phyloP scores from a whole-genome alignment of 345 rosid species.

The Lumnitzera racemosa region DNA sequence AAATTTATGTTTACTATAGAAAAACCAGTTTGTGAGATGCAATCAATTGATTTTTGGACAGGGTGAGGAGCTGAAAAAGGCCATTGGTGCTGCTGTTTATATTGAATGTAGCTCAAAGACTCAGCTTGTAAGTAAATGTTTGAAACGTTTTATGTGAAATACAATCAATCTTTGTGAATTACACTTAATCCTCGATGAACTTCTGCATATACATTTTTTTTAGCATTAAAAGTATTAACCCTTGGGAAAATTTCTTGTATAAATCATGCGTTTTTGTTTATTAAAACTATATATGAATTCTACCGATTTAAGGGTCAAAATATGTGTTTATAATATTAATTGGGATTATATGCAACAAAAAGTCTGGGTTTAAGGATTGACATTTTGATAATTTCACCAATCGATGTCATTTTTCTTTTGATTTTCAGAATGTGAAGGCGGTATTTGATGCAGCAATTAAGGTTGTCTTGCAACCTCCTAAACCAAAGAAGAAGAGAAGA shows the following conservation, averaged over 20 bases:
- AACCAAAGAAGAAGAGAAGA: conserved; percentile 31
- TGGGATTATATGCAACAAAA: too few relatives aligned
- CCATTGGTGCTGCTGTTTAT: conserved; percentile 43
- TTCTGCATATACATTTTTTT: too few relatives aligned
- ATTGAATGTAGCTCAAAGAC: conserved; percentile 54
- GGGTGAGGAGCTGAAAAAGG: conserved; percentile 54
- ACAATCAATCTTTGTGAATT: too few relatives aligned
- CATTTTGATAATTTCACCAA: neutral
- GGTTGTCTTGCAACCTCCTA: conserved; percentile 49
- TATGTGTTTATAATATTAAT: too few relatives aligned
- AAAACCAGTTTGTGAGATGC: neutral
- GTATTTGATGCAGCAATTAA: conserved; percentile 51
- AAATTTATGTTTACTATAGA: neutral
- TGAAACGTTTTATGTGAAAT: too few relatives aligned
- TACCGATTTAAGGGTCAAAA: too few relatives aligned
- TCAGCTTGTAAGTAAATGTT: conserved; percentile 23
- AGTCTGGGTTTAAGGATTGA: too few relatives aligned
- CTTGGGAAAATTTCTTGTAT: too few relatives aligned
- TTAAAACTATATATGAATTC: too few relatives aligned
- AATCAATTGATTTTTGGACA: conserved; percentile 7
- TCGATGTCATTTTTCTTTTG: neutral
- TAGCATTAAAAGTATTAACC: too few relatives aligned
- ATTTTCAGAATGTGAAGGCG: conserved; percentile 34
- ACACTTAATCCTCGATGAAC: too few relatives aligned
- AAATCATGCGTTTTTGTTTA: too few relatives aligned